Evolutionary conservation across 306 rosid species (phyloP).

Genomic region (Corylus avellana): DNA sequence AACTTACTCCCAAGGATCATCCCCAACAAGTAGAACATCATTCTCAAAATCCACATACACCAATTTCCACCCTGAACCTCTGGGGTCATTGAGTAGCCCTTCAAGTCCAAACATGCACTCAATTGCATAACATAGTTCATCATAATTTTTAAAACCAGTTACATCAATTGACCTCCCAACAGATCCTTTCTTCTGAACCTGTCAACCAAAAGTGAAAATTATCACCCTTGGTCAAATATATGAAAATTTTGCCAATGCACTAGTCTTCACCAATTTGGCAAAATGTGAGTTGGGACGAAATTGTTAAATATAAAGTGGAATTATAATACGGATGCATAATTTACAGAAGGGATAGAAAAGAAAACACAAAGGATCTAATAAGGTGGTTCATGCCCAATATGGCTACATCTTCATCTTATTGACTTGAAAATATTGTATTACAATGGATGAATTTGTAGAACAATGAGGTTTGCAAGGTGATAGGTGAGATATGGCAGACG

Average conservation of each 20-base stretch:
- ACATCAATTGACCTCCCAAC: conserved; percentile 95
- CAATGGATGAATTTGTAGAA: too few relatives aligned
- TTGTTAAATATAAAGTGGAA: not conserved
- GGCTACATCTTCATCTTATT: too few relatives aligned
- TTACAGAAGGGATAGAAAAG: too few relatives aligned
- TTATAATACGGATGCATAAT: too few relatives aligned
- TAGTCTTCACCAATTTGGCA: not conserved
- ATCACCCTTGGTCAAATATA: not conserved
- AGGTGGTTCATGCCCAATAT: too few relatives aligned
- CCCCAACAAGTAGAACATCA: conserved; percentile 90
- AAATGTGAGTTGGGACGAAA: not conserved
- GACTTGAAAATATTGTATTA: too few relatives aligned
- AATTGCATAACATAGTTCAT: conserved; percentile 71
- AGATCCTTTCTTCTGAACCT: conserved; percentile 96
- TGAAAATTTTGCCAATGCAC: not conserved
- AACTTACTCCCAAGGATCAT: conserved; percentile 99
- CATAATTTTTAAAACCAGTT: conserved; percentile 76
- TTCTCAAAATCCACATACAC: conserved; percentile 91
- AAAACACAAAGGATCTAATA: too few relatives aligned
- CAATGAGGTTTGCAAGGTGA: too few relatives aligned
- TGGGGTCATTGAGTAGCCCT: conserved; percentile 81
- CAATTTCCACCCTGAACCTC: conserved; percentile 89
- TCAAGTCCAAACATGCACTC: conserved; percentile 94
- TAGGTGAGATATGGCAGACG: too few relatives aligned
- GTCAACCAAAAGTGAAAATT: conserved; percentile 15